phyloP scores from a whole-genome alignment of 306 rosid genomes.

The Begonia masoniana region DNA sequence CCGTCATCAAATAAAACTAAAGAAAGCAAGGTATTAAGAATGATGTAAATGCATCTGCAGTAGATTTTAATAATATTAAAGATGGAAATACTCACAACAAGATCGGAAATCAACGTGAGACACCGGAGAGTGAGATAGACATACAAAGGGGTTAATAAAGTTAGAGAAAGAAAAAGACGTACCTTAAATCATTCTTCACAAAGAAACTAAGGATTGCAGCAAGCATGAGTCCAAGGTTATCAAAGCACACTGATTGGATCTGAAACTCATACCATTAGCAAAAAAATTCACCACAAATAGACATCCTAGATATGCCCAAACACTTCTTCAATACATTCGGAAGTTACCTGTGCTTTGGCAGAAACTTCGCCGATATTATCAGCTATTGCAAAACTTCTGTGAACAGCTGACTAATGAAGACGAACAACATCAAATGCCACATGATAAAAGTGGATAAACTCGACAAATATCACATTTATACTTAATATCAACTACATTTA shows the following conservation, averaged over 20 bases:
- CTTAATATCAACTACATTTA: too few relatives aligned
- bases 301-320: too few relatives aligned
- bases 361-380: conserved; percentile 93
- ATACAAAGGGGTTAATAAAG: too few relatives aligned
- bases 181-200: conserved; percentile 53
- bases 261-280: conserved; percentile 17
- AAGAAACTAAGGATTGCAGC: conserved; percentile 59
- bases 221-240: conserved; percentile 73
- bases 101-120: too few relatives aligned
- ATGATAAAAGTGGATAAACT: conserved; percentile 3
- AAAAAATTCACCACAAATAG: too few relatives aligned
- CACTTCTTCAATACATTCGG: too few relatives aligned
- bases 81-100: too few relatives aligned
- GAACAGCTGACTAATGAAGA: conserved; percentile 65
- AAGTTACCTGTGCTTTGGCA: conserved; percentile 85
- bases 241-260: conserved; percentile 97
- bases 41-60: too few relatives aligned
- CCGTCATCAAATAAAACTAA: too few relatives aligned
- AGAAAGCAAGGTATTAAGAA: too few relatives aligned
- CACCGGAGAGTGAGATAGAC: too few relatives aligned
- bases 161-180: not conserved
- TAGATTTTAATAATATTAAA: too few relatives aligned
- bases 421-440: conserved; percentile 9
- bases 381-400: conserved; percentile 76
- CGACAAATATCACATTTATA: not conserved